Evolutionary conservation across 2,329 filamentous ascomycete genomes (phyloP).

Genomic region (Ceratocystis eucalypticola): DNA sequence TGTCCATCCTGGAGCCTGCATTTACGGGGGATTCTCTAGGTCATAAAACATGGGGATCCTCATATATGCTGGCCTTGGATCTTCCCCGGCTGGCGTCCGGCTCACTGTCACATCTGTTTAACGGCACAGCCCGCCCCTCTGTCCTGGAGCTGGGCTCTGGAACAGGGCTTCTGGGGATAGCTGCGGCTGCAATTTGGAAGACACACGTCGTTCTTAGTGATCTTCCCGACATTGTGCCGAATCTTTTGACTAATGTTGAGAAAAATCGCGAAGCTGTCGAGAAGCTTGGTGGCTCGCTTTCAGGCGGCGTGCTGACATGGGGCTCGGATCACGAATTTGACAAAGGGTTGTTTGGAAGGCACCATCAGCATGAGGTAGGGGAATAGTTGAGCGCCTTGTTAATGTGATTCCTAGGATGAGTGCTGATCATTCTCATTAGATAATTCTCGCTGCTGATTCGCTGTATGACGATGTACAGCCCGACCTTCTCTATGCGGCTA

Average conservation of each 20-base stretch:
- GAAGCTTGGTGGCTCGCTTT: conserved; percentile 41
- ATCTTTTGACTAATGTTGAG: conserved; percentile 60
- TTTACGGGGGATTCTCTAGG: conserved; percentile 71
- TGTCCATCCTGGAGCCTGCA: conserved; percentile 72
- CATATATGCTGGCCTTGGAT: conserved; percentile 67
- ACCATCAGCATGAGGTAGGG: conserved; percentile 39
- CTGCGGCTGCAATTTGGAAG: conserved; percentile 60
- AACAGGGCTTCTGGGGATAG: conserved; percentile 79
- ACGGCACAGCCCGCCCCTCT: conserved; percentile 25
- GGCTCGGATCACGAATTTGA: conserved; percentile 37
- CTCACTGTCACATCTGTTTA: conserved; percentile 35
- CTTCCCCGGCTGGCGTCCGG: conserved; percentile 39
- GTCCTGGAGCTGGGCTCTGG: conserved; percentile 76
- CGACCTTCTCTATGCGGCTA: conserved; percentile 53
- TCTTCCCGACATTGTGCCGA: conserved; percentile 67
- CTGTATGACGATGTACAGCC: conserved; percentile 81
- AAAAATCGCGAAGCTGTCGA: conserved; percentile 47
- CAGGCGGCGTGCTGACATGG: conserved; percentile 64
- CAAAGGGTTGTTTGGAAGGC: conserved; percentile 31
- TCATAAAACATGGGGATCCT: conserved; percentile 90
- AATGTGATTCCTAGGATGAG: neutral
- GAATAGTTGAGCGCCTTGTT: neutral
- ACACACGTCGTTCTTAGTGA: conserved; percentile 64
- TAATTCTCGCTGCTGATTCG: conserved; percentile 75
- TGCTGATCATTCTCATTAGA: conserved; percentile 27